Percentiles rank a stretch among this genome's conserved stretches.
These are phyloP conservation scores for Schwanniomyces etchellsii DNA, from an alignment of 1,139 yeast genomes.

Conservation along the genomic window DNA sequence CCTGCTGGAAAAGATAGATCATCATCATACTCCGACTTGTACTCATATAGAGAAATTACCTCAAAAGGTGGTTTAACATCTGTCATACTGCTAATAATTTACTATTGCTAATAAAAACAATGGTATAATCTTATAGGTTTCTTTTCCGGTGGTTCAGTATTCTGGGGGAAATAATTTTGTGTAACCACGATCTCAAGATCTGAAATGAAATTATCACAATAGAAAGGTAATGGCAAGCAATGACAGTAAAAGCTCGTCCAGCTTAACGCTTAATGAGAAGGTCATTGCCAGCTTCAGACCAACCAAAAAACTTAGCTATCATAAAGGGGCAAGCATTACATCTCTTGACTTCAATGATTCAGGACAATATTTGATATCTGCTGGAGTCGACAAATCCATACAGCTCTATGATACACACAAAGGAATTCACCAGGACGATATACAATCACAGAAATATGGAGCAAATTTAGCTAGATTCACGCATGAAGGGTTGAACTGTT, in stretches of 20 bases:
- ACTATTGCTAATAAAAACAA: too few species aligned
- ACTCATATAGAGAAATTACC: constrained; percentile 67
- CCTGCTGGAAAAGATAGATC: constrained; percentile 70
- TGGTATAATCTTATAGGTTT: too few species aligned
- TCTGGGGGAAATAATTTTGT: constrained; percentile 6
- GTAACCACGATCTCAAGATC: too few species aligned
- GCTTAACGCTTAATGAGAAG: constrained; percentile 30
- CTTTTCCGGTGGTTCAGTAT: too few species aligned
- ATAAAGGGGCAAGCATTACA: constrained; percentile 58
- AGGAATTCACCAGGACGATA: constrained; percentile 62
- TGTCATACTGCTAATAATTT: constrained; percentile 1
- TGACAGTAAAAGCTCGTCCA: constrained; percentile 3
- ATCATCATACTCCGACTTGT: constrained; percentile 75
- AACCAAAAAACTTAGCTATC: constrained; percentile 53
- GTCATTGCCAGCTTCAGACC: constrained; percentile 48
- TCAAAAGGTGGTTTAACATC: constrained; percentile 45
- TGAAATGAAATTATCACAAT: too few species aligned
- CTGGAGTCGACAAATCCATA: constrained; percentile 79
- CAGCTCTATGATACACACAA: constrained; percentile 75
- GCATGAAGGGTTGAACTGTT: constrained; percentile 65
- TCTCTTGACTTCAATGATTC: constrained; percentile 82
- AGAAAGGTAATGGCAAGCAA: constrained; percentile 7
- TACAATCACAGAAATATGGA: constrained; percentile 87
- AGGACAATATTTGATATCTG: constrained; percentile 72
- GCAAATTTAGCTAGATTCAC: constrained; percentile 84